These are phyloP conservation scores for Hygrophorus pudorinus DNA, from an alignment of 768 basidiomycete species.

Conservation along the genomic window DNA sequence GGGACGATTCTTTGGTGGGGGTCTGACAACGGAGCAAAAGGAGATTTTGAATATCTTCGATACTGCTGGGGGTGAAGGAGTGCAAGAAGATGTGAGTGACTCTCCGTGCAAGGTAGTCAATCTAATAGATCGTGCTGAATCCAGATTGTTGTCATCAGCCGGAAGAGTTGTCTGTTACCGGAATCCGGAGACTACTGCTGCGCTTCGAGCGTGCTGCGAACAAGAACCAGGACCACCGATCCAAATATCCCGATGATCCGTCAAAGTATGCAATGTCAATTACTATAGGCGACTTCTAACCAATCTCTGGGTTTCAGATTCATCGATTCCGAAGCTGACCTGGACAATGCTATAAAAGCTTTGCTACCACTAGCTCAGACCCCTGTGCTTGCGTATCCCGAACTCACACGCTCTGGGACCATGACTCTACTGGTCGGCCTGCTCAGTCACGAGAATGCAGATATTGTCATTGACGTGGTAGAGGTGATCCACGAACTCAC, in stretches of 20 bases:
- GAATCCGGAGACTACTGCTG: constrained; percentile 63
- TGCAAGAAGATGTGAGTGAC: constrained; percentile 55
- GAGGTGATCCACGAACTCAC: constrained; percentile 90
- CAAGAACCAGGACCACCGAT: constrained; percentile 93
- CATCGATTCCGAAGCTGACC: constrained; percentile 96
- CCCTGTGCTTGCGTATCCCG: constrained; percentile 78
- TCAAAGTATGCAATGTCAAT: constrained; percentile 48
- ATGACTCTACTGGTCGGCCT: constrained; percentile 68
- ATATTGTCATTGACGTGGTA: constrained; percentile 94
- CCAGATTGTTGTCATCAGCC: constrained; percentile 27
- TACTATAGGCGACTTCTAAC: constrained; percentile 1
- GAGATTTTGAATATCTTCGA: constrained; percentile 95
- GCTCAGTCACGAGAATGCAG: constrained; percentile 91
- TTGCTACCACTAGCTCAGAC: constrained; percentile 84
- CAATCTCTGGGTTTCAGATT: constrained; percentile 44
- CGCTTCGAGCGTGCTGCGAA: constrained; percentile 82
- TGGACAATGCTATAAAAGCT: constrained; percentile 79
- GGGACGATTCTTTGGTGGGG: constrained; percentile 89
- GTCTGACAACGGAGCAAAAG: constrained; percentile 87
- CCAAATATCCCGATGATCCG: constrained; percentile 90
- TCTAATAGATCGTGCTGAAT: constrained; percentile 10
- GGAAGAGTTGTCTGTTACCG: constrained; percentile 58
- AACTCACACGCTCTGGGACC: constrained; percentile 71
- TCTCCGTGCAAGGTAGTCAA: constrained; percentile 1
- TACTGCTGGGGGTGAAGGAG: constrained; percentile 47